Evolutionary conservation across 768 basidiomycete genomes (phyloP).

Genomic region (Calocera cornea): DNA sequence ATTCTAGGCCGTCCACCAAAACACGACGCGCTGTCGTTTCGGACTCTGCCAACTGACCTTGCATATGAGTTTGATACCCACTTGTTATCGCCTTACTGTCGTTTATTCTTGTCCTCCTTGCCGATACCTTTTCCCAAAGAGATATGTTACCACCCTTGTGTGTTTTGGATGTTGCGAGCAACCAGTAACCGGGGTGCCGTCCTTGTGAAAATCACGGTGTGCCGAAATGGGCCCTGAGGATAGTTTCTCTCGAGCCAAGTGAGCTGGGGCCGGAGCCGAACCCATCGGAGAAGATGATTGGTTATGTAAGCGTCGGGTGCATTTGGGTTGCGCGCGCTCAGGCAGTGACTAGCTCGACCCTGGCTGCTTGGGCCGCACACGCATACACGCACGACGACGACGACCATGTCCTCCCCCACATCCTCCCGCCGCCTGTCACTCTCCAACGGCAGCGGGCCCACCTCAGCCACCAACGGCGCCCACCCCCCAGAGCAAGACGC

Average conservation of each 20-base stretch:
- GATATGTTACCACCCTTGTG: neutral
- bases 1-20: neutral
- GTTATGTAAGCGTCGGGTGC: too few species aligned
- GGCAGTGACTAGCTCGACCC: too few species aligned
- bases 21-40: neutral
- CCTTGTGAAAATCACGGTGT: too few species aligned
- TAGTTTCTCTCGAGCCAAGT: too few species aligned
- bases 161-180: too few species aligned
- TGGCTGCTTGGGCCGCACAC: too few species aligned
- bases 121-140: slow-evolving; percentile 1
- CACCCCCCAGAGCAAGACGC: neutral
- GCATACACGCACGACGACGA: too few species aligned
- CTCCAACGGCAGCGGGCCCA: neutral
- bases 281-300: too few species aligned
- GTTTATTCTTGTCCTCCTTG: neutral
- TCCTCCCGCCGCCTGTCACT: neutral
- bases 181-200: too few species aligned
- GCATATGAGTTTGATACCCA: neutral
- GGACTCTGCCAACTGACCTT: neutral
- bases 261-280: too few species aligned
- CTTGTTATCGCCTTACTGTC: neutral
- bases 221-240: too few species aligned
- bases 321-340: too few species aligned
- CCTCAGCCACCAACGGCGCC: neutral
- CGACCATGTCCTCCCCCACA: neutral